Conservation (phyloP, 1,284 basidiomycete genomes). For the Caloboletus inedulis region DNA sequence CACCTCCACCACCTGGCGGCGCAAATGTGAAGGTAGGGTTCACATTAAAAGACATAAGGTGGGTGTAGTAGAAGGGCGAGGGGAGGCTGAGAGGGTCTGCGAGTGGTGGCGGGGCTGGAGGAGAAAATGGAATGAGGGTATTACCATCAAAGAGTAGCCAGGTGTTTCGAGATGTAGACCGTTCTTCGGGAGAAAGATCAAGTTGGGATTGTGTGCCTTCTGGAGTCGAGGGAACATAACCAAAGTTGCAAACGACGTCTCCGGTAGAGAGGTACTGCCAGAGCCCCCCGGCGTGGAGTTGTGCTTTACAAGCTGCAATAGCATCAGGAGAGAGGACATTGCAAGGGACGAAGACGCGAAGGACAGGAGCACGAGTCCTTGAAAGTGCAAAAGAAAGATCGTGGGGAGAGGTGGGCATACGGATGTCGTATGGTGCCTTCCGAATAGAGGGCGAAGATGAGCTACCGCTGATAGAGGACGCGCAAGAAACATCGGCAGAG, state of each 20-base stretch:
- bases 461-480: conserved; percentile 40
- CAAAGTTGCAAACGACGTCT: conserved; percentile 74
- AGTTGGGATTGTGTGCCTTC: conserved; percentile 32
- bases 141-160: conserved; percentile 73
- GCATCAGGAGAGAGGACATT: conserved; percentile 47
- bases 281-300: conserved; percentile 58
- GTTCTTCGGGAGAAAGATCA: conserved; percentile 18
- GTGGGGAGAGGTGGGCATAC: conserved; percentile 44
- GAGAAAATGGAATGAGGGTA: conserved; percentile 53
- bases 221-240: conserved; percentile 51
- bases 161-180: conserved; percentile 28
- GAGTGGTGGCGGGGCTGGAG: conserved; percentile 50
- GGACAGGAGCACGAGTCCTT: conserved; percentile 63
- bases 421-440: conserved; percentile 12
- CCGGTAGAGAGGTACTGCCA: conserved; percentile 71
- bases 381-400: conserved; percentile 59
- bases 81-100: conserved; percentile 57
- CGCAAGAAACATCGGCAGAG: conserved; percentile 43
- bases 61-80: conserved; percentile 68
- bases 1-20: conserved; percentile 30
- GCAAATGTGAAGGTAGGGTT: conserved; percentile 46
- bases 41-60: conserved; percentile 51
- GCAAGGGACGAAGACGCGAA: conserved; percentile 74
- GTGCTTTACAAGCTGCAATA: conserved; percentile 58
- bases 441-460: conserved; percentile 30